Evolutionary conservation across 169 alveolate genomes (phyloP).

Genomic region (Cryptosporidium meleagridis): DNA sequence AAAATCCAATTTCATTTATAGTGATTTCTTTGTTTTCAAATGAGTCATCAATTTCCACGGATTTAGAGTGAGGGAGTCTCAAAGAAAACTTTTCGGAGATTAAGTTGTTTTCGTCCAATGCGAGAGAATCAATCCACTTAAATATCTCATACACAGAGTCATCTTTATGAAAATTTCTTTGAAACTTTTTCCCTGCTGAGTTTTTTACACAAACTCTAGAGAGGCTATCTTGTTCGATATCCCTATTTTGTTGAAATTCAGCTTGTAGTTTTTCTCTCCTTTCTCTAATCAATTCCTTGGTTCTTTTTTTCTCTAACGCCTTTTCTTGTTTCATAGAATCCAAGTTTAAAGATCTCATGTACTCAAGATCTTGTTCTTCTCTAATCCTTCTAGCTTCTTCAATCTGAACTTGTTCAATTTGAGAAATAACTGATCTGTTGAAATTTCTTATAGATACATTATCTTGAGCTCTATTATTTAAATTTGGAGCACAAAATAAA

Average conservation of each 20-base stretch:
- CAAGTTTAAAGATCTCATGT: slow-evolving; percentile 30
- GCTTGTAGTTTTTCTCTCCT: background rate
- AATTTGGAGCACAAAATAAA: slow-evolving; percentile 28
- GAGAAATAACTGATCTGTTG: background rate
- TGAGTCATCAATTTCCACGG: slow-evolving; percentile 41
- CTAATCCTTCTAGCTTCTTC: slow-evolving; percentile 35
- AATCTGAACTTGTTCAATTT: slow-evolving; percentile 17
- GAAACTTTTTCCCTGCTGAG: slow-evolving; percentile 54
- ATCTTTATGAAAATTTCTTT: slow-evolving; percentile 42
- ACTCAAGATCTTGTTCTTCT: slow-evolving; percentile 65
- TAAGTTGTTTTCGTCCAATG: slow-evolving; percentile 17
- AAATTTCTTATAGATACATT: background rate
- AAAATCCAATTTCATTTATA: slow-evolving; percentile 40
- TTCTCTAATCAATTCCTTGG: slow-evolving; percentile 18
- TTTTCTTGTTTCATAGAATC: slow-evolving; percentile 50
- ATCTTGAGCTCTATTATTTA: background rate
- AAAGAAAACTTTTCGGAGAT: slow-evolving; percentile 36
- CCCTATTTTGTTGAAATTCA: background rate
- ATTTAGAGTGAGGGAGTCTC: slow-evolving; percentile 57
- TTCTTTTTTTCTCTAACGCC: slow-evolving; percentile 8
- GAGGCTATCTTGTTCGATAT: slow-evolving; percentile 6
- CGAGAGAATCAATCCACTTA: slow-evolving; percentile 72
- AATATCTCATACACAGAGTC: slow-evolving; percentile 43
- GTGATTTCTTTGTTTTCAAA: background rate
- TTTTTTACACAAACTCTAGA: slow-evolving; percentile 58